These are phyloP conservation scores for Echium plantagineum DNA, from an alignment of 257 asterid species.

Conservation along the genomic window DNA sequence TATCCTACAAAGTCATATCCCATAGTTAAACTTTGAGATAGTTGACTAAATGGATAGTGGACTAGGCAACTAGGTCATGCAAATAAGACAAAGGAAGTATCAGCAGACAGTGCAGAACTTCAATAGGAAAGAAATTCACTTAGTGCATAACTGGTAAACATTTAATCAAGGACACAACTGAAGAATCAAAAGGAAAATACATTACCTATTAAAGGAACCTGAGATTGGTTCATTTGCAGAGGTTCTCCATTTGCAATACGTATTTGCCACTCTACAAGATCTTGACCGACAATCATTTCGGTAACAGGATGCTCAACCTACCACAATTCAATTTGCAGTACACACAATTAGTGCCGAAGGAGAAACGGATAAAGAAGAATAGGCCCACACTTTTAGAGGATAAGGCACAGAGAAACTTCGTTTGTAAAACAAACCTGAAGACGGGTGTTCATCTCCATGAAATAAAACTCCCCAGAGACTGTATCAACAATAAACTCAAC, in stretches of 20 bases:
- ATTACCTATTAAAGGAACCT: conserved; percentile 85
- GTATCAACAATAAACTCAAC: conserved; percentile 97
- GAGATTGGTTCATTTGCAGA: conserved; percentile 71
- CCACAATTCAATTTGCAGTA: conserved; percentile 3
- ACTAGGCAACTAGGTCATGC: too few relatives aligned
- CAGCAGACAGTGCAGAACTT: neutral
- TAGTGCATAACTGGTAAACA: too few relatives aligned
- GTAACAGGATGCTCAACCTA: conserved; percentile 99
- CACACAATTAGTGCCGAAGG: neutral
- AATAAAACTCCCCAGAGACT: conserved; percentile 68
- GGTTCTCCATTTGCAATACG: conserved; percentile 92
- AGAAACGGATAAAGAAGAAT: neutral
- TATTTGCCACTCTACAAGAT: conserved; percentile 99
- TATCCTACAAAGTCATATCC: too few relatives aligned
- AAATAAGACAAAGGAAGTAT: neutral
- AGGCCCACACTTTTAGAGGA: neutral
- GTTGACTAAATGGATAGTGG: neutral
- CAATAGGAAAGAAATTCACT: neutral
- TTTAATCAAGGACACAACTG: neutral
- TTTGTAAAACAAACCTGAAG: conserved; percentile 62
- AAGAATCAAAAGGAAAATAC: neutral
- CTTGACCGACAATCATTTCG: conserved; percentile 98
- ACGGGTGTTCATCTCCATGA: conserved; percentile 99
- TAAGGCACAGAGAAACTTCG: conserved; percentile 12
- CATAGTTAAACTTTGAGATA: neutral